Evolutionary conservation across 78 protist species (phyloP), one percentile per base, ranked within the genome.

Genomic region (Chrysochromulina parva): DNA sequence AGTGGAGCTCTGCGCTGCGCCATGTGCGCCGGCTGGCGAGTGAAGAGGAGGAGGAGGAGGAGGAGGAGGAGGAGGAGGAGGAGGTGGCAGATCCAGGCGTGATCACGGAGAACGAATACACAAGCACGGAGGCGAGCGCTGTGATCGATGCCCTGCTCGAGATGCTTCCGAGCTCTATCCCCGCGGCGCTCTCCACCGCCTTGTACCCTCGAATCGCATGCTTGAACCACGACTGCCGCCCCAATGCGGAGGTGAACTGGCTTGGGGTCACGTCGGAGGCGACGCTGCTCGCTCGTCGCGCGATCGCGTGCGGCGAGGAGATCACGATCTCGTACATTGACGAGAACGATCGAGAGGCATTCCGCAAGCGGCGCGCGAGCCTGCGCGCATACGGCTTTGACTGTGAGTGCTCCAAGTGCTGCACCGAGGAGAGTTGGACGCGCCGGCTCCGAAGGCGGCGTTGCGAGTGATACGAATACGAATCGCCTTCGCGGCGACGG

Each of bases 311-410:
- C 26, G 71, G 17, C 7, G 71, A 65, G 71, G 71, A 65, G 71
- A 65, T 65, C 71, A 65, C 71, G 19, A 65, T 65, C n/a, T 65
- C 71, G 71, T 65, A 65, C n/a, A 65, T 65, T 65, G 71, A 65
- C 19, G 71, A 65, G 7, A 65, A 65, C 17, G 71, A 65, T 4
- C 6, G 26, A 3, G 71, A 7, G 71, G 11, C 9, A 2, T 9
- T 4, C 47, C 6, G n/a, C n/a, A 22, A 65, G n/a, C 71, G 71
- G 0, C 71, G 71, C n/a, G 71, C 7, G 19, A 22, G n/a, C 17
- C 71, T 65, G n/a, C 71, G 71, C 71, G 71, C 10, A 10, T 65
- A 65, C n/a, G 26, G 71, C 19, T 65, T 65, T 22, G 71, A 19
- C 47, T 65, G 71, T 22, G 71, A 65, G 10, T 65, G 71, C 60